Conservation (phyloP, 306 rosid species). For the Pueraria montana region DNA sequence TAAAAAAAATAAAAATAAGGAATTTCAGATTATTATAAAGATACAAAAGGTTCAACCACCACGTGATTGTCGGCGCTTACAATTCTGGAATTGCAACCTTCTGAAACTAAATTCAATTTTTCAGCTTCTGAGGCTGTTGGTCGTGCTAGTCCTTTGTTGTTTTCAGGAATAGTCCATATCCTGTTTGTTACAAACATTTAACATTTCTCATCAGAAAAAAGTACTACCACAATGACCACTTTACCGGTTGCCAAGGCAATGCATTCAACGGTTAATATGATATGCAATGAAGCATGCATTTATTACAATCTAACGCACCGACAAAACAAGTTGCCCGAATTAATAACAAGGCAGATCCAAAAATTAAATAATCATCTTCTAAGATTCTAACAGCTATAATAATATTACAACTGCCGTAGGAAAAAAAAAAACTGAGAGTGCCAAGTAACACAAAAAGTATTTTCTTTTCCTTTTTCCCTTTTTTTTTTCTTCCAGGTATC, state of each 20-base stretch:
- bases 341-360: slow-evolving; percentile 36
- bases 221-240: slow-evolving; percentile 20
- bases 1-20: not conserved
- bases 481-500: not conserved
- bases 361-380: not conserved
- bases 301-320: slow-evolving; percentile 11
- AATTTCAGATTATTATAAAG: slow-evolving; percentile 37
- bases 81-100: slow-evolving; percentile 79
- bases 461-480: not conserved
- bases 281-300: slow-evolving; percentile 9
- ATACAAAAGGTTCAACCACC: not conserved
- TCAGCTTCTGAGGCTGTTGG: slow-evolving; percentile 71
- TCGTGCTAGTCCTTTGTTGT: slow-evolving; percentile 64
- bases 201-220: slow-evolving; percentile 44
- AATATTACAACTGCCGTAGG: not conserved
- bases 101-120: slow-evolving; percentile 70
- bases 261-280: slow-evolving; percentile 11
- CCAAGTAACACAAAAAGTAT: not conserved
- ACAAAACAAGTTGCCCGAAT: slow-evolving; percentile 37
- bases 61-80: slow-evolving; percentile 59
- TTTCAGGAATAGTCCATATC: slow-evolving; percentile 91
- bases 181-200: slow-evolving; percentile 56
- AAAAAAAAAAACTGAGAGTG: not conserved
- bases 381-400: not conserved
- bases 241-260: not conserved